Base-by-base conservation (phyloP, 1,139 yeast genomes). In the Candida sojae region DNA sequence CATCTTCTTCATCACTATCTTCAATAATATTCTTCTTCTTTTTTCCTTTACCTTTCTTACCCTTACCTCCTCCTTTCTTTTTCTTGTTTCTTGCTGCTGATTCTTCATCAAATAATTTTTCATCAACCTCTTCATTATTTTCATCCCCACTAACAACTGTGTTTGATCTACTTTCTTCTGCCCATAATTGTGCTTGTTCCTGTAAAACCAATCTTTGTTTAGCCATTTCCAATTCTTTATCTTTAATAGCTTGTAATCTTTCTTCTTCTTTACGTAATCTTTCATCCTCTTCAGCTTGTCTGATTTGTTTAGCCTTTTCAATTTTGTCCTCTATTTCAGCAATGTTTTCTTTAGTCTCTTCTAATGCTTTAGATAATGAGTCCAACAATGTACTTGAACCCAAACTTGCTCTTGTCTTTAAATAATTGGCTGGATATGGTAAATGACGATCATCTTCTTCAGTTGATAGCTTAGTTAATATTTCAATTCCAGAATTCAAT, bases 121-220 rank as follows among this genome's bases (percentile, higher is more conserved):
- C 70, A 43, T 66, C 66, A 44, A 70, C 73, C 6, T 48, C 53
- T 10, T 49, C 52, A 41, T 71, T 72, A 29, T 38, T 38, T 25
- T 67, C 70, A 5, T 68, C 71, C 6, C 68, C 75, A 21, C 68
- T 73, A 8, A 59, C 75, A 6, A 61, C 61, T 23, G 67, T 62
- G 42, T 62, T 60, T 57, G 62, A 56, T 52, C 77, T 63, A 42
- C 81, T 71, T 56, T 80, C 80, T 61, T 83, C 86, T 35, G 87
- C 88, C 93, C 95, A 85, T 62, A 86, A 85, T 57, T 82, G 82
- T 6, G 96, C 95, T 62, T 89, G 93, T 56, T 86, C 90, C 62
- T 88, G 96, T 48, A 89, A 73, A 49, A 72, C 78, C 52, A 79
- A 80, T 62, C 92, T 82, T 63, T 90, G 95, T 57, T 79, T 83